Conservation (phyloP, 306 rosid genomes). For the Oxytropis ochrocephala region DNA sequence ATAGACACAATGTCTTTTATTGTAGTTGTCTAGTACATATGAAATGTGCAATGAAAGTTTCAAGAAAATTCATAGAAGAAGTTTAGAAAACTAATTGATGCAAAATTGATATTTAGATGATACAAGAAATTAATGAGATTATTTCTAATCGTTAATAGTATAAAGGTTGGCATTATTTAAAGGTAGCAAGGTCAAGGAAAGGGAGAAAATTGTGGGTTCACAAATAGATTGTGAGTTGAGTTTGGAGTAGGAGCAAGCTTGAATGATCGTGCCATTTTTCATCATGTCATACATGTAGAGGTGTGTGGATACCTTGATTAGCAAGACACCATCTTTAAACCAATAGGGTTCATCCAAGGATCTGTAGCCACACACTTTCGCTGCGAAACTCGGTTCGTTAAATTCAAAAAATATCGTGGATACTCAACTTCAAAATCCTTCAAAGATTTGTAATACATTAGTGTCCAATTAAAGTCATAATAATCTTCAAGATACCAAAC, state of each 20-base stretch:
- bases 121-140: too few relatives aligned
- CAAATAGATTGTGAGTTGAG: constrained; percentile 29
- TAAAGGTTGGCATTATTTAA: not conserved
- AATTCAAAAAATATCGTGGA: constrained; percentile 29
- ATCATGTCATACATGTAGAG: constrained; percentile 34
- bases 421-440: constrained; percentile 38
- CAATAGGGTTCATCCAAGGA: constrained; percentile 50
- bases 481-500: constrained; percentile 57
- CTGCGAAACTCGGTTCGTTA: constrained; percentile 23
- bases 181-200: constrained; percentile 46
- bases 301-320: constrained; percentile 33
- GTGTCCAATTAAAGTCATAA: constrained; percentile 44
- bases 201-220: constrained; percentile 37
- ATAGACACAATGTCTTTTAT: too few relatives aligned
- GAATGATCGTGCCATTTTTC: constrained; percentile 16
- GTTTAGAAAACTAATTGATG: too few relatives aligned
- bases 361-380: not conserved
- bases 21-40: too few relatives aligned
- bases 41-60: too few relatives aligned
- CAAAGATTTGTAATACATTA: constrained; percentile 27
- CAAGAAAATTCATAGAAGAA: too few relatives aligned
- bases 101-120: too few relatives aligned
- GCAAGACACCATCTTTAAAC: constrained; percentile 44
- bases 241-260: constrained; percentile 25
- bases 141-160: too few relatives aligned